Evolutionary conservation across 73 alveolate genomes (phyloP).

Genomic region (Uronychia binucleata): DNA sequence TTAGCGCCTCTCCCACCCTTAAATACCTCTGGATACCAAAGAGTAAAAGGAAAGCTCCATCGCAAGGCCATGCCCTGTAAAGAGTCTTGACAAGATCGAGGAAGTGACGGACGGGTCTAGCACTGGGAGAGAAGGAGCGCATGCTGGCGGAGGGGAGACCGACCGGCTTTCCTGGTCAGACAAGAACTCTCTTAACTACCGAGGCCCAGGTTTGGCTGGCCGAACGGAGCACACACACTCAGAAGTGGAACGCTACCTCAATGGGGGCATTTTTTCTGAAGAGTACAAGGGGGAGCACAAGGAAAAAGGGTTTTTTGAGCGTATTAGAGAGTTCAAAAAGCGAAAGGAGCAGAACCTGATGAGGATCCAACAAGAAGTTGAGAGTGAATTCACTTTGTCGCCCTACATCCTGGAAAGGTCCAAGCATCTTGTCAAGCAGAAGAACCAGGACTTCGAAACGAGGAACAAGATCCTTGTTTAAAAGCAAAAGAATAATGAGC

Average conservation of each 20-base stretch:
- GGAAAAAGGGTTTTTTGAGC: background rate
- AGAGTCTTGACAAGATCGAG: too few relatives aligned
- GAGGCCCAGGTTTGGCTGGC: background rate
- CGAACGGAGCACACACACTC: background rate
- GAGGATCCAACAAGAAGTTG: background rate
- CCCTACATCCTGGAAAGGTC: background rate
- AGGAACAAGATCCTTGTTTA: background rate
- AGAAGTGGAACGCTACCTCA: background rate
- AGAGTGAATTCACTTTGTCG: background rate
- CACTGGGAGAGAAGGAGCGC: background rate
- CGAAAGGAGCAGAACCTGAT: background rate
- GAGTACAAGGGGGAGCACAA: background rate
- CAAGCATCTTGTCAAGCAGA: background rate
- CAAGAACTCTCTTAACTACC: background rate
- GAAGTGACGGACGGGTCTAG: background rate
- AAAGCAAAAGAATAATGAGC: background rate
- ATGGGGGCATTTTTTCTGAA: background rate
- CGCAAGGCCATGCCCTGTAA: too few relatives aligned
- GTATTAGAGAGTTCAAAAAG: background rate
- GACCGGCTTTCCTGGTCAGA: background rate
- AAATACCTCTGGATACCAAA: background rate
- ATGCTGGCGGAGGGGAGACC: background rate
- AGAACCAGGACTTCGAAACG: background rate
- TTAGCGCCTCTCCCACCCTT: background rate
- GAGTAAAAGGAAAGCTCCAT: background rate